A percentile compares a stretch with the other conserved stretches of the same genome.
Evolutionary conservation across 345 rosid species (phyloP).

Genomic region (Citrus cavaleriei): DNA sequence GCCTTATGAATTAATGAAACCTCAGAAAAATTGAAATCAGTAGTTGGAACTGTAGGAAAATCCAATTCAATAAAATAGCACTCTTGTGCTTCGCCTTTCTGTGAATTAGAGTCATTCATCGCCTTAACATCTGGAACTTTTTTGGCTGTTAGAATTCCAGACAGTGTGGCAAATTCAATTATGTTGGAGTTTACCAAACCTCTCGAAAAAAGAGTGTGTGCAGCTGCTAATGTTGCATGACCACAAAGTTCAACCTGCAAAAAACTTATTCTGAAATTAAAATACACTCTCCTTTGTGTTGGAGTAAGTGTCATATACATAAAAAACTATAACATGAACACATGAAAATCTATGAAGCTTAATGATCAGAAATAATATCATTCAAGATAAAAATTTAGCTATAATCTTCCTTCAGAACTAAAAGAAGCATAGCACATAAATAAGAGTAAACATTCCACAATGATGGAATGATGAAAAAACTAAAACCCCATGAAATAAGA

Average conservation of each 20-base stretch:
- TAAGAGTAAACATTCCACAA: too few relatives aligned
- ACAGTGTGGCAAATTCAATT: slow-evolving; percentile 65
- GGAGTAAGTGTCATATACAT: too few relatives aligned
- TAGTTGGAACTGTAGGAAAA: slow-evolving; percentile 39
- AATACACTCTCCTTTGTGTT: too few relatives aligned
- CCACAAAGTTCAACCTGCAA: slow-evolving; percentile 72
- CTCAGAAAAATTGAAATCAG: slow-evolving; percentile 33
- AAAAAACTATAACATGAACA: too few relatives aligned
- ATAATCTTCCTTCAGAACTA: too few relatives aligned
- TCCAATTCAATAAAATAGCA: slow-evolving; percentile 49
- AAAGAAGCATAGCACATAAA: too few relatives aligned
- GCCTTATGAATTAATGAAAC: slow-evolving; percentile 39
- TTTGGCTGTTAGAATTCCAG: slow-evolving; percentile 67
- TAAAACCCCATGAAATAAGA: neutral
- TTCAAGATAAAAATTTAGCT: slow-evolving; percentile 1
- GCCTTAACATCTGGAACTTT: slow-evolving; percentile 29
- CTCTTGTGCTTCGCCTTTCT: slow-evolving; percentile 29
- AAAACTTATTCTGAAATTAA: neutral
- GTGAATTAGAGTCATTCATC: slow-evolving; percentile 8
- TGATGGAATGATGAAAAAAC: too few relatives aligned
- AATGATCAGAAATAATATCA: too few relatives aligned
- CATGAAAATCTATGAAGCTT: too few relatives aligned
- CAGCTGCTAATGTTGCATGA: slow-evolving; percentile 85
- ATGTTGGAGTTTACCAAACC: slow-evolving; percentile 44
- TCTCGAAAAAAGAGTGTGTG: slow-evolving; percentile 56